Conservation (phyloP, 805 yeast genomes). For the Blastobotrys mokoenaii region DNA sequence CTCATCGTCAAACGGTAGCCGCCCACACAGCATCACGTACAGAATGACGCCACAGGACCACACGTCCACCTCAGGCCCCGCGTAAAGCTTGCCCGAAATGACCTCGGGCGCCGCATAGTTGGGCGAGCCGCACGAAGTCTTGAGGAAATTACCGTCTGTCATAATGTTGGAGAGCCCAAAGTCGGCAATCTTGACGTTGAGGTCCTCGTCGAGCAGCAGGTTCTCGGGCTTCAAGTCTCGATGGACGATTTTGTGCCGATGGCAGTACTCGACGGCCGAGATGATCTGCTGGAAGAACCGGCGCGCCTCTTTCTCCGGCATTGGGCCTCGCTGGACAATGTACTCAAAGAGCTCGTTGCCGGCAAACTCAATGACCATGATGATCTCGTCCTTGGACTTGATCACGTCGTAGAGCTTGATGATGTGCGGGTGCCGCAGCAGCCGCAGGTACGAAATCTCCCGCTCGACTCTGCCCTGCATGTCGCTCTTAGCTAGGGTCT, state of each 20-base stretch:
- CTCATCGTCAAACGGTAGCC: slow-evolving; percentile 94
- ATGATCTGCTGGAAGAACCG: slow-evolving; percentile 93
- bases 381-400: slow-evolving; percentile 88
- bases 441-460: slow-evolving; percentile 80
- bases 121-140: slow-evolving; percentile 94
- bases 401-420: slow-evolving; percentile 93
- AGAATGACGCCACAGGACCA: slow-evolving; percentile 96
- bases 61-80: slow-evolving; percentile 97
- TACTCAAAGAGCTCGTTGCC: slow-evolving; percentile 95
- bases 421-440: slow-evolving; percentile 91
- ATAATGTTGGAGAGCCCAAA: slow-evolving; percentile 90
- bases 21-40: slow-evolving; percentile 92
- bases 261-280: slow-evolving; percentile 95
- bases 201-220: slow-evolving; percentile 74
- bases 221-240: slow-evolving; percentile 96
- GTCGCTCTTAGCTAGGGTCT: slow-evolving; percentile 86
- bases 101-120: slow-evolving; percentile 98
- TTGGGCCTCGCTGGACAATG: slow-evolving; percentile 86
- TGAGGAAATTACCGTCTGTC: slow-evolving; percentile 95
- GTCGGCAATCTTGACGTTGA: slow-evolving; percentile 93
- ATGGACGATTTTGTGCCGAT: slow-evolving; percentile 91
- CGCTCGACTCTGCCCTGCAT: slow-evolving; percentile 97
- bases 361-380: slow-evolving; percentile 95
- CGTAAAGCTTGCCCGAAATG: slow-evolving; percentile 86
- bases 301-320: slow-evolving; percentile 87